Base-by-base conservation (phyloP, 352 stramenopile genomes). In the Phytophthora pluvialis region DNA sequence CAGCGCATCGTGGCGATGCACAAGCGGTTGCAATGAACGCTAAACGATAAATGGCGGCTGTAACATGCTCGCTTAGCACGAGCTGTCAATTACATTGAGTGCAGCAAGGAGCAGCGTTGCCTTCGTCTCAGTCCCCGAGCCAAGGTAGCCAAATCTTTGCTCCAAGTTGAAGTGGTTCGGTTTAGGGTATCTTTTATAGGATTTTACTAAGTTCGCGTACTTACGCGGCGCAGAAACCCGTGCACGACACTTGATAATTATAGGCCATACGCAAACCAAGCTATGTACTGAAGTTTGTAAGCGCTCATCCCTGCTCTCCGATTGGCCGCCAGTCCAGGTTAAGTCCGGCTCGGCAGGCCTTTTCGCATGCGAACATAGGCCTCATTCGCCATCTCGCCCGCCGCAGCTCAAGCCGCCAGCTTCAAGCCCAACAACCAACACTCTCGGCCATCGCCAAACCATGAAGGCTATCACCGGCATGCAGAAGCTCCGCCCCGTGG, bases 371-470 rank as follows among this genome's bases (percentile, higher is more conserved):
- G 50, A 62, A 54, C 36, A 49, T 46, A 52, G n/a, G 0, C 15
- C 18, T 67, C 64, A 77, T 67, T 70, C 56, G 49, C 46, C 64
- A 64, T 56, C 42, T 77, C 38, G 33, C 60, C 59, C n/a, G 5
- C 45, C 44, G 15, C 53, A 49, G n/a, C 46, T 33, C 58, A 69
- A 57, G 56, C 35, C 44, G 38, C 33, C 4, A 43, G 8, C 31
- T 32, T 43, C 31, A 47, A 29, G 13, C 26, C 16, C 38, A 31
- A 21, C 12, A 46, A 47, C 18, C 25, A 2, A 4, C 26, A n/a
- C 40, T 4, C 21, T 12, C 31, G 31, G 6, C 10, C 26, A 2
- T 21, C 31, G 31, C 31, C 31, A 35, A 12, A 46, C 31, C n/a
- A 73, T 73, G 64, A 66, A 67, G 31, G 31, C 60, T 29, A 3